A percentile compares a stretch with the other conserved stretches of the same genome.
Evolutionary conservation across 495 filamentous ascomycete species (phyloP).

Genomic region (Penicillium samsonianum): DNA sequence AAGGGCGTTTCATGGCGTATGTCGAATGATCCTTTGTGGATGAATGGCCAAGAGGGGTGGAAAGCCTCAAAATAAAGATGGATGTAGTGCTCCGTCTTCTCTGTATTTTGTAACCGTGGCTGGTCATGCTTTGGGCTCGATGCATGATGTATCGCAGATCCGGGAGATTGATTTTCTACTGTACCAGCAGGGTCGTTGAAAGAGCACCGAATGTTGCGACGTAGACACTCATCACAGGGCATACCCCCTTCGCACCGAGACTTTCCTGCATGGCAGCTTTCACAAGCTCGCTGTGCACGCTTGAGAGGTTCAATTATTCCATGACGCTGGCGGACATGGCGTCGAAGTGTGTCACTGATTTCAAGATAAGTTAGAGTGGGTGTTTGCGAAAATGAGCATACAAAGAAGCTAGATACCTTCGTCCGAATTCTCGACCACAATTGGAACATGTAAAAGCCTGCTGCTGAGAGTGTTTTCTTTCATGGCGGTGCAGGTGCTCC

Average conservation of each 20-base stretch:
- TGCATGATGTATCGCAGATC: background rate
- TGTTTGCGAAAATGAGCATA: background rate
- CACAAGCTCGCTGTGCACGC: conserved; percentile 23
- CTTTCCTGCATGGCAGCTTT: conserved; percentile 26
- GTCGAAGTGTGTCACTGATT: conserved; percentile 38
- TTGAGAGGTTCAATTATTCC: conserved; percentile 17
- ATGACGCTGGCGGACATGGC: conserved; percentile 26
- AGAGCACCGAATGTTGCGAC: conserved; percentile 24
- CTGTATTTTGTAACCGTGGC: background rate
- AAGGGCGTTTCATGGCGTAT: conserved; percentile 19
- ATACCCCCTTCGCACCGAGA: conserved; percentile 30
- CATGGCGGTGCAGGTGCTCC: conserved; percentile 23
- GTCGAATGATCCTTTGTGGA: conserved; percentile 31
- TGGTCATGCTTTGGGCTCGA: background rate
- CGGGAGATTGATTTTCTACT: background rate
- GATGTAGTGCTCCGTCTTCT: conserved; percentile 22
- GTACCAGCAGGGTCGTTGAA: background rate
- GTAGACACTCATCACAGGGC: conserved; percentile 29
- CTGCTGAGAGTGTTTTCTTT: conserved; percentile 11
- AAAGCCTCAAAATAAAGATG: conserved; percentile 32
- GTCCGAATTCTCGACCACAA: conserved; percentile 23
- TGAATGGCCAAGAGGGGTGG: conserved; percentile 36
- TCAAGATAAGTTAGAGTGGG: background rate
- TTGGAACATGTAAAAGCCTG: conserved; percentile 19
- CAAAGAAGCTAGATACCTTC: conserved; percentile 19